These are phyloP conservation scores for Cladosporium halotolerans DNA, from an alignment of 2,329 filamentous ascomycete genomes.

Conservation along the genomic window DNA sequence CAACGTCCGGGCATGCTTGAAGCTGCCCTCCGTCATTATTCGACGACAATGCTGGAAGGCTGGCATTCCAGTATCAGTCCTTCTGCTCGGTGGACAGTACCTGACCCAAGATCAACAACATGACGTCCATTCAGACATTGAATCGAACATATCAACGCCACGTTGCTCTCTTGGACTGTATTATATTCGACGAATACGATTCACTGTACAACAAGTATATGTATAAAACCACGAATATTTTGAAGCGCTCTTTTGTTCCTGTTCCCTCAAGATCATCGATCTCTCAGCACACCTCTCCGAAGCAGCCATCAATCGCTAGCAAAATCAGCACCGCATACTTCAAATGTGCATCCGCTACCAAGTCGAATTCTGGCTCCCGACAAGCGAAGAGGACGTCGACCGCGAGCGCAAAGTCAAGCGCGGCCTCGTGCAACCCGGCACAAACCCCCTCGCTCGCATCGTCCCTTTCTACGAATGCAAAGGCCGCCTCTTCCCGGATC, in stretches of 20 bases:
- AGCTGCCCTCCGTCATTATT: too few species aligned
- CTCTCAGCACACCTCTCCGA: not conserved
- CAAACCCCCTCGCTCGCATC: not conserved
- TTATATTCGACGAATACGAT: not conserved
- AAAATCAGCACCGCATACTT: not conserved
- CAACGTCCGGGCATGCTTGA: too few species aligned
- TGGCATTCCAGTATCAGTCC: too few species aligned
- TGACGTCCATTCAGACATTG: too few species aligned
- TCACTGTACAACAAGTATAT: constrained; percentile 2
- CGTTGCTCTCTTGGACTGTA: not conserved
- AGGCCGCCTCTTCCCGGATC: not conserved
- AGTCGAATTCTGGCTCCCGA: not conserved
- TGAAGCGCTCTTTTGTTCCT: not conserved
- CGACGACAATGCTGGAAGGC: too few species aligned
- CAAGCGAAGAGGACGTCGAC: not conserved
- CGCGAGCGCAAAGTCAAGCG: constrained; percentile 6
- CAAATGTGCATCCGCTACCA: constrained; percentile 4
- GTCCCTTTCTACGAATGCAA: constrained; percentile 4
- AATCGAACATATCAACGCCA: too few species aligned
- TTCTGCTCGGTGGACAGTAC: too few species aligned
- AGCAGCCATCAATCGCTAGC: not conserved
- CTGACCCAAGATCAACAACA: too few species aligned
- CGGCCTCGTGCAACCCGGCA: not conserved
- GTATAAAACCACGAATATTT: not conserved
- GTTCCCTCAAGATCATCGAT: not conserved